Conservation (phyloP, 352 stramenopile genomes). For the Pythium aristosporum region DNA sequence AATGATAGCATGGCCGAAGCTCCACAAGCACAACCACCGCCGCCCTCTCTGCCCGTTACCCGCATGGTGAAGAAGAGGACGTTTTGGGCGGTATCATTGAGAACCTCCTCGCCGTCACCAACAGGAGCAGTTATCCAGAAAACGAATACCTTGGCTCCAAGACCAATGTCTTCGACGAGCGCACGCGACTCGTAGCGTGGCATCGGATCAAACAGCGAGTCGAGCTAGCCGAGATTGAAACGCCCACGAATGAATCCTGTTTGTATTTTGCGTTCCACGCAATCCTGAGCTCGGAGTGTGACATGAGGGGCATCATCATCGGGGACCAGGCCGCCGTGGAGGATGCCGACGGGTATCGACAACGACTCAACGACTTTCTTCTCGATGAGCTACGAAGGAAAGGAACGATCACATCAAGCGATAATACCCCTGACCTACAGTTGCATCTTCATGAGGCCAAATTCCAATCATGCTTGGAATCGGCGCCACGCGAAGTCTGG, state of each 20-base stretch:
- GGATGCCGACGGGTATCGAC: neutral
- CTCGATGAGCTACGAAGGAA: neutral
- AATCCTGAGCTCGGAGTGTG: neutral
- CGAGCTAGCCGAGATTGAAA: neutral
- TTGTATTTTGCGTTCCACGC: conserved; percentile 5
- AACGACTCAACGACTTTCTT: neutral
- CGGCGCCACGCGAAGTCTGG: neutral
- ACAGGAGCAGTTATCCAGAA: neutral
- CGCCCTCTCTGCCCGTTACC: no score
- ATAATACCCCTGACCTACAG: neutral
- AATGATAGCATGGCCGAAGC: no score
- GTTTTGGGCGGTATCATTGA: no score
- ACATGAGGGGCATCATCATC: neutral
- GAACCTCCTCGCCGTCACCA: neutral
- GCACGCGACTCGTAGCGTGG: neutral
- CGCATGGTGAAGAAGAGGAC: no score
- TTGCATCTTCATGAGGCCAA: neutral
- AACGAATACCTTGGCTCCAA: neutral
- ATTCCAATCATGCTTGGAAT: neutral
- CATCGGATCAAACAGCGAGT: neutral
- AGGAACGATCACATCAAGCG: neutral
- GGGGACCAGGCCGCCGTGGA: neutral
- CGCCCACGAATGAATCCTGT: neutral
- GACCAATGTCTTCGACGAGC: neutral
- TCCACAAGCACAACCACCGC: no score